Evolutionary conservation across 352 stramenopile genomes (phyloP), one percentile per base, ranked within the genome.

Genomic region (Pythium biforme): DNA sequence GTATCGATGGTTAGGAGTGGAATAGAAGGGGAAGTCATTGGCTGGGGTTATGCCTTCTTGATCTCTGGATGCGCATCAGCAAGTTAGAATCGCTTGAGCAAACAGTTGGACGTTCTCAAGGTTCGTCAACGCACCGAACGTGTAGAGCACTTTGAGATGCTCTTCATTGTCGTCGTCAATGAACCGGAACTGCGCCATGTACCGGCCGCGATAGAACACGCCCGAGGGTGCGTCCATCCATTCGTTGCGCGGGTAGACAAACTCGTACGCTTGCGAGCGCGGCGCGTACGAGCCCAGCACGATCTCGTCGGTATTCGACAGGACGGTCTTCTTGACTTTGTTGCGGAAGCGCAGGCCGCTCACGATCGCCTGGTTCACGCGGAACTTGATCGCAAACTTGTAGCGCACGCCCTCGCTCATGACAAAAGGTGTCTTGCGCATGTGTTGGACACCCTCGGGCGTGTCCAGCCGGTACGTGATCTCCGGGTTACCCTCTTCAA

Each of bases 191-290:
- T 85, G 81, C 33, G 80, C 83, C 72, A 89, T 87, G 71, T 96
- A 96, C 59, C 86, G 91, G 15, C 88, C 88, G 33, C 88, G 81
- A 61, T 93, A 96, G 62, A 96, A 92, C 59, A 96, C 82, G 6
- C 88, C 87, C 2, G 79, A 84, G 1, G 88, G 88, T 25, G 88
- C 84, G 59, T 96, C 85, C 57, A 92, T 80, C 80, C 81, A 96
- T 26, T 88, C 83, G 57, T 78, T 64, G 10, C 83, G 80, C 0
- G 88, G 88, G 64, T 91, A 96, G 22, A 86, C 69, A 49, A 96
- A 96, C 46, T 90, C 78, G 64, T 96, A 93, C 20, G 73, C 68
- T 39, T 72, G 66, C 17, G 81, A 88, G 17, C 82, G 76, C 15
- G 88, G 88, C 5, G 88, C 82, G 56, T 95, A 96, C 11, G 83